A percentile compares a stretch with the other conserved stretches of the same genome.
Evolutionary conservation across 352 stramenopile species (phyloP).

Genomic region (Globisporangium takayamanum): DNA sequence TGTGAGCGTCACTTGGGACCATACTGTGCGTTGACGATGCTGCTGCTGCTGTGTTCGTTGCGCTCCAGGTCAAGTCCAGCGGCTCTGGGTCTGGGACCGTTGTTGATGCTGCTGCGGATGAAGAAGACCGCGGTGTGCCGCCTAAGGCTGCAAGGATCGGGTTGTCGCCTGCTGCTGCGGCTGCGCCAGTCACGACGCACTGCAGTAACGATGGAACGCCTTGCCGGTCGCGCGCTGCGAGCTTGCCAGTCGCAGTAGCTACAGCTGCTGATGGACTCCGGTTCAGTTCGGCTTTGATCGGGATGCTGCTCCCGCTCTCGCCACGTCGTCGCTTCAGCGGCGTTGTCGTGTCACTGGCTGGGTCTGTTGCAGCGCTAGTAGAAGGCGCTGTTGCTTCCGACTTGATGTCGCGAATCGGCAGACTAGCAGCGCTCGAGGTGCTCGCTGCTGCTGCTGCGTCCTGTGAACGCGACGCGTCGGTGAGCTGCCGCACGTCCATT

Average conservation of each 20-base stretch:
- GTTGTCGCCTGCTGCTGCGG: constrained; percentile 29
- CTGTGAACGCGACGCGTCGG: no score
- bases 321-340: constrained; percentile 51
- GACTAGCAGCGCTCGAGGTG: no score
- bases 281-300: constrained; percentile 5
- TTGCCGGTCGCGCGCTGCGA: constrained; percentile 8
- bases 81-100: constrained; percentile 33
- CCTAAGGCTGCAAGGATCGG: constrained; percentile 55
- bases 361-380: neutral
- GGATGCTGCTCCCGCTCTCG: constrained; percentile 7
- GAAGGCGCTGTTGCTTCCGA: no score
- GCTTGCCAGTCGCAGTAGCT: constrained; percentile 3
- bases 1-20: no score
- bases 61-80: constrained; percentile 29
- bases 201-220: constrained; percentile 18
- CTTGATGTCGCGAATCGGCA: neutral
- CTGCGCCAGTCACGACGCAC: constrained; percentile 17
- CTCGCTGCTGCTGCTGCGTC: no score
- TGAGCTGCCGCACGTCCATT: no score
- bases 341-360: constrained; percentile 21
- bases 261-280: constrained; percentile 1
- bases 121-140: constrained; percentile 38
- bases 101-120: constrained; percentile 12
- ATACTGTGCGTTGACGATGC: neutral
- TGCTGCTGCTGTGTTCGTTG: neutral